phyloP scores from a whole-genome alignment of 768 basidiomycete genomes.

The Mycena haematopus region DNA sequence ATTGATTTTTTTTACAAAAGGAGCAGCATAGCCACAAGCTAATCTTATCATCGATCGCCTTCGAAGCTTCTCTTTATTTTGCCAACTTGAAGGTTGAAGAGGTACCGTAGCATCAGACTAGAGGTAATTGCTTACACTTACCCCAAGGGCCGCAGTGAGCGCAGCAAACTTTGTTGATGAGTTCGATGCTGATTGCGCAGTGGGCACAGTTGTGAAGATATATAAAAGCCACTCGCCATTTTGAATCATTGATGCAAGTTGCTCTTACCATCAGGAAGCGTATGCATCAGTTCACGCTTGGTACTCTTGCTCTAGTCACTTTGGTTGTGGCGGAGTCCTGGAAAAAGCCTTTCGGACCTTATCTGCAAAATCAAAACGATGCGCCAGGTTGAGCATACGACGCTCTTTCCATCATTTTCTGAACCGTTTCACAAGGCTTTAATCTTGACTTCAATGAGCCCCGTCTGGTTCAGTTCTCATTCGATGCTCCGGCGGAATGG shows the following conservation, averaged over 20 bases:
- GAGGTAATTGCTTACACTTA: no score
- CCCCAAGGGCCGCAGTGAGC: neutral
- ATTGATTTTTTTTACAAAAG: no score
- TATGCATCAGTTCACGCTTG: neutral
- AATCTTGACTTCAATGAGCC: conserved; percentile 56
- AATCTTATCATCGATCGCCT: no score
- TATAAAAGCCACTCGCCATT: neutral
- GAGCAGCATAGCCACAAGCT: no score
- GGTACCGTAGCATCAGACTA: no score
- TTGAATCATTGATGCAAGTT: neutral
- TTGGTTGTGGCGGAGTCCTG: neutral
- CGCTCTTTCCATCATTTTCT: no score
- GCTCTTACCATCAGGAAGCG: neutral
- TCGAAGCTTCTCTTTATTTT: no score
- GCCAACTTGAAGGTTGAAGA: no score
- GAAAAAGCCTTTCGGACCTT: neutral
- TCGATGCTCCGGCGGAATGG: conserved; percentile 38
- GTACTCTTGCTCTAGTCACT: neutral
- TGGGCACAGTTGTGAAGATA: no score
- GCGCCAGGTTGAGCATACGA: neutral
- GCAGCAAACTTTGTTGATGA: no score
- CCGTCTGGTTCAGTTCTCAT: conserved; percentile 58
- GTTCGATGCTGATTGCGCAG: neutral
- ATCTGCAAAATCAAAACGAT: neutral
- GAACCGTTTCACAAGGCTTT: conserved; percentile 42